Conservation (phyloP, 2,329 filamentous ascomycete species). For the Trichoderma polysporum region DNA sequence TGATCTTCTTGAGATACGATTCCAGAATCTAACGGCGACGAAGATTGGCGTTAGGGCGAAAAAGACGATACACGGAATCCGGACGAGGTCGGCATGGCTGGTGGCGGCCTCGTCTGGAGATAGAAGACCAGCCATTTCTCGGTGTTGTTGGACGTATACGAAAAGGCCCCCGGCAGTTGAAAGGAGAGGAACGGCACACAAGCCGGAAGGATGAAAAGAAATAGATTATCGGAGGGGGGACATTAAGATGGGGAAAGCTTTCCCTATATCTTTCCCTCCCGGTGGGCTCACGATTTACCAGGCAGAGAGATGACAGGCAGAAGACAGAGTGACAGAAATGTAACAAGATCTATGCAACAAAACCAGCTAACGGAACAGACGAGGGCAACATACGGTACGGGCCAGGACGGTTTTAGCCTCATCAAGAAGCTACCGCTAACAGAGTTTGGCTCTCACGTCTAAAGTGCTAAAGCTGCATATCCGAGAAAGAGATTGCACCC, state of each 20-base stretch:
- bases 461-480: background rate
- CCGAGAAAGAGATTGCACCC: slow-evolving; percentile 7
- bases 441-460: background rate
- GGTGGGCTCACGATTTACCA: background rate
- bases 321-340: background rate
- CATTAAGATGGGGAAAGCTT: background rate
- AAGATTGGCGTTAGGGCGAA: slow-evolving; percentile 44
- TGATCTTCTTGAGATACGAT: slow-evolving; percentile 38
- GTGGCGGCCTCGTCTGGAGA: slow-evolving; percentile 27
- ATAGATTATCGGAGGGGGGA: background rate
- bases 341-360: background rate
- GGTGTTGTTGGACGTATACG: background rate
- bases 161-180: background rate
- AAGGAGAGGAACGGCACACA: background rate
- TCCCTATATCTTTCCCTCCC: background rate
- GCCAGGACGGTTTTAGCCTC: slow-evolving; percentile 1
- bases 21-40: slow-evolving; percentile 41
- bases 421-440: slow-evolving; percentile 9
- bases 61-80: slow-evolving; percentile 43
- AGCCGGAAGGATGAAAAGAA: background rate
- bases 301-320: background rate
- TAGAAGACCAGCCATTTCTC: slow-evolving; percentile 4
- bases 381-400: background rate
- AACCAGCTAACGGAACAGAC: background rate
- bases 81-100: slow-evolving; percentile 41